phyloP scores from a whole-genome alignment of 352 stramenopile genomes.

The Thraustochytrium striatum region DNA sequence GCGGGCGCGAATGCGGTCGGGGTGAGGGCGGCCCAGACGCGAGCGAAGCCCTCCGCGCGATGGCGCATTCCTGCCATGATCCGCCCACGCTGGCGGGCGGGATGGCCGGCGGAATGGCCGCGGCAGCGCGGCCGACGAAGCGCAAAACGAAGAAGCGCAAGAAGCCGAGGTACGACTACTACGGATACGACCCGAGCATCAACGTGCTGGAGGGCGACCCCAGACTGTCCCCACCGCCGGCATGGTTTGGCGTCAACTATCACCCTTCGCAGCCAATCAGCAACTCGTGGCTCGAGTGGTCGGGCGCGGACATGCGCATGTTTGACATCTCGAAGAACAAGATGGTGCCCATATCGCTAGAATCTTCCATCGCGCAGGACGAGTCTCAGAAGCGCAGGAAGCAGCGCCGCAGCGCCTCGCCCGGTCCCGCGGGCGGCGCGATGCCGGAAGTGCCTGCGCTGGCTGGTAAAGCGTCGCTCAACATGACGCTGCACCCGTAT shows the following conservation, averaged over 20 bases:
- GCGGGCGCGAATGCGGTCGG: too few species aligned
- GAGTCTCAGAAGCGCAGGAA: neutral
- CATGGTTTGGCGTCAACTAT: slow-evolving; percentile 43
- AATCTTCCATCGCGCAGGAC: slow-evolving; percentile 9
- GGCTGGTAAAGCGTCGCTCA: neutral
- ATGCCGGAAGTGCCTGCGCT: too few species aligned
- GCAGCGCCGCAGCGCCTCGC: neutral
- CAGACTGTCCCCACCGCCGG: slow-evolving; percentile 8
- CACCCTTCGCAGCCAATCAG: slow-evolving; percentile 39
- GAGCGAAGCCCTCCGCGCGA: too few species aligned
- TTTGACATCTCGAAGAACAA: slow-evolving; percentile 40
- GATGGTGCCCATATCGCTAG: neutral
- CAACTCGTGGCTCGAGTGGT: slow-evolving; percentile 42
- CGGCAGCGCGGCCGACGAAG: too few species aligned
- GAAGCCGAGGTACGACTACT: slow-evolving; percentile 37
- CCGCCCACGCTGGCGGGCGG: too few species aligned
- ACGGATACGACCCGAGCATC: slow-evolving; percentile 44
- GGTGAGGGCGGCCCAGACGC: too few species aligned
- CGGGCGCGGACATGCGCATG: slow-evolving; percentile 26
- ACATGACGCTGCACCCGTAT: slow-evolving; percentile 42
- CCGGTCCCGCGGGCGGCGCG: neutral
- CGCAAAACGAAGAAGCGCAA: too few species aligned
- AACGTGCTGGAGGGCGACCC: slow-evolving; percentile 39
- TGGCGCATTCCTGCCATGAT: too few species aligned
- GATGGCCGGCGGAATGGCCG: too few species aligned